Percentiles rank a stretch among this genome's conserved stretches.
Conservation (phyloP, 306 rosid species). For the Pterocarpus macrocarpus region DNA sequence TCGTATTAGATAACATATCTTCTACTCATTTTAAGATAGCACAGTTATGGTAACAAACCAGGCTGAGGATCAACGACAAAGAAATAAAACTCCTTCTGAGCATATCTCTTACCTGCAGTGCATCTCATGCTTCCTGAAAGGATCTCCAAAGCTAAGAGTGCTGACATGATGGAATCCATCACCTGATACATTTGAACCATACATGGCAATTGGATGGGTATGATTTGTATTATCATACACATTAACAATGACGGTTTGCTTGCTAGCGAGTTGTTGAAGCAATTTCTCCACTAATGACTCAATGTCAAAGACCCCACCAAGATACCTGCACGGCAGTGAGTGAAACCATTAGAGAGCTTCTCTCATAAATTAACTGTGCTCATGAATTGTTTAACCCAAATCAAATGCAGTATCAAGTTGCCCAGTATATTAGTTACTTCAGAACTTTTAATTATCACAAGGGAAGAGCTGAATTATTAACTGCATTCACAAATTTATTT, state of each 20-base stretch:
- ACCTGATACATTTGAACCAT: conserved; percentile 78
- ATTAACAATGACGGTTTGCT: conserved; percentile 88
- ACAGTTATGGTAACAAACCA: not conserved
- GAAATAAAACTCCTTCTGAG: conserved; percentile 9
- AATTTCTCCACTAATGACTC: conserved; percentile 97
- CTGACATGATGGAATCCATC: conserved; percentile 73
- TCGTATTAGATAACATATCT: not conserved
- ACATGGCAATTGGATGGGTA: conserved; percentile 89
- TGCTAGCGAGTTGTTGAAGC: conserved; percentile 98
- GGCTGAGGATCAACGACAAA: not conserved
- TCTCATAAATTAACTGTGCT: not conserved
- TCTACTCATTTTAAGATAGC: conserved; percentile 4
- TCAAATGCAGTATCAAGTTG: conserved; percentile 4
- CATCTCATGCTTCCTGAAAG: conserved; percentile 96
- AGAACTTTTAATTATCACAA: conserved; percentile 1
- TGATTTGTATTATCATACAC: conserved; percentile 91
- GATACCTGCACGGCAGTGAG: conserved; percentile 72
- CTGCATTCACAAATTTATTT: not conserved
- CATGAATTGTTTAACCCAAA: not conserved
- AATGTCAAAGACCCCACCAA: conserved; percentile 93
- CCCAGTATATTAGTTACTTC: conserved; percentile 21
- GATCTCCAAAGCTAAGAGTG: conserved; percentile 92
- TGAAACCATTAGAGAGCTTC: conserved; percentile 10
- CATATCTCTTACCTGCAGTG: conserved; percentile 77
- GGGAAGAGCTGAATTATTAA: conserved; percentile 10